phyloP scores from a whole-genome alignment of 179 eudicot species.

The Silene vulgaris region DNA sequence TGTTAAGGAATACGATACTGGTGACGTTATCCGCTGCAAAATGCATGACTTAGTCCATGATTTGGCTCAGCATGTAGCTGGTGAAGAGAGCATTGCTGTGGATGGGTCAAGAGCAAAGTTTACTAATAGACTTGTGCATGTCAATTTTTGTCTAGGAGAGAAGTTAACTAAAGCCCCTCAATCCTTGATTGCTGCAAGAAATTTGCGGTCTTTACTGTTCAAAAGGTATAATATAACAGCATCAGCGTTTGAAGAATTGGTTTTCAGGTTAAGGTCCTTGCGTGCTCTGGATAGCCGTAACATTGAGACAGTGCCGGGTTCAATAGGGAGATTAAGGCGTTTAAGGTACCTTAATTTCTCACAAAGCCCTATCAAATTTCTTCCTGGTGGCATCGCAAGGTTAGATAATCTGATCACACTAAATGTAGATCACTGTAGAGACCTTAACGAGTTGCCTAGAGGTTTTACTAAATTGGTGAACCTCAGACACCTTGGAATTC shows the following conservation, averaged over 20 bases:
- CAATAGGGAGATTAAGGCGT: too few relatives aligned
- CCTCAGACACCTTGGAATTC: slow-evolving; percentile 17
- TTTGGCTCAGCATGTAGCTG: neutral
- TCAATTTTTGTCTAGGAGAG: neutral
- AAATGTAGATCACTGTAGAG: neutral
- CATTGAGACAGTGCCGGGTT: too few relatives aligned
- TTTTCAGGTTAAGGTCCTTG: neutral
- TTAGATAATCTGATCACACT: slow-evolving; percentile 22
- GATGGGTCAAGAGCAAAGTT: neutral
- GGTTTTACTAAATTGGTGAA: too few relatives aligned
- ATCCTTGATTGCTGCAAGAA: neutral
- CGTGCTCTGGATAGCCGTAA: neutral
- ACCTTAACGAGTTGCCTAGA: slow-evolving; percentile 19
- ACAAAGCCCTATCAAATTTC: neutral
- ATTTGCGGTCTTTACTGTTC: slow-evolving; percentile 5
- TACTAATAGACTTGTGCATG: too few relatives aligned
- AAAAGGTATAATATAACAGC: neutral
- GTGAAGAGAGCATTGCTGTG: neutral
- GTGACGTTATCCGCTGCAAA: too few relatives aligned
- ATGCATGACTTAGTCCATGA: too few relatives aligned
- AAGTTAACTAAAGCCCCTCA: neutral
- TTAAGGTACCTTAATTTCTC: slow-evolving; percentile 22
- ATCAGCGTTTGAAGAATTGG: neutral
- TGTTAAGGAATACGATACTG: too few relatives aligned
- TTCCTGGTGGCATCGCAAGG: slow-evolving; percentile 11